These are phyloP conservation scores for Salvia sclarea DNA, from an alignment of 305 asterid genomes.

Conservation along the genomic window DNA sequence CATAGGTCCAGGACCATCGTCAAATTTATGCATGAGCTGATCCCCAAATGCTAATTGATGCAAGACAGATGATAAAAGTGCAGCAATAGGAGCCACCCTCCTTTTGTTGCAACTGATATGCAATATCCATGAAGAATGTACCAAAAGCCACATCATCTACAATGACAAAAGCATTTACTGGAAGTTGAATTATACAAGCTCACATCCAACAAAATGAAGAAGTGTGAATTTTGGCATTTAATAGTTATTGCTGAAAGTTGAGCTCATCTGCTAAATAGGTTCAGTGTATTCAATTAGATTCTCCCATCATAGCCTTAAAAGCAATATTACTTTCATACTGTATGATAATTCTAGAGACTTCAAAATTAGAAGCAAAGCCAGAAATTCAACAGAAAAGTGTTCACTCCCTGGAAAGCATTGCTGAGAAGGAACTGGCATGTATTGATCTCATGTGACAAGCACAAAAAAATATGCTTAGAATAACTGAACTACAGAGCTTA, in stretches of 20 bases:
- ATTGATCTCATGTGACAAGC: constrained; percentile 15
- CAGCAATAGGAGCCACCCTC: constrained; percentile 97
- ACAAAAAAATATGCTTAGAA: constrained; percentile 15
- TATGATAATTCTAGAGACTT: too few species aligned
- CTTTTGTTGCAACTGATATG: constrained; percentile 92
- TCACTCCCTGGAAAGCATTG: constrained; percentile 16
- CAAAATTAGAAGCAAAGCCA: constrained; percentile 2
- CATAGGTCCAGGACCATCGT: constrained; percentile 77
- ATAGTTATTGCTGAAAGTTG: too few species aligned
- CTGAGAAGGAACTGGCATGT: constrained; percentile 10
- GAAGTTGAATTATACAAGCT: constrained; percentile 14
- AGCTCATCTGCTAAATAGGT: too few species aligned
- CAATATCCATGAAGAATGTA: constrained; percentile 86
- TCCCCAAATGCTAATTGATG: constrained; percentile 76
- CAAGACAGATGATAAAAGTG: constrained; percentile 88
- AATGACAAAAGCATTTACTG: constrained; percentile 29
- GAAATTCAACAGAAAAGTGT: constrained; percentile 16
- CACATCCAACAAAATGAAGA: neutral
- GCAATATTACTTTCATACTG: too few species aligned
- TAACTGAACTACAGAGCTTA: constrained; percentile 35
- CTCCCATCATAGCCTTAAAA: too few species aligned
- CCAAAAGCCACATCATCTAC: constrained; percentile 95
- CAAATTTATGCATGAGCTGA: constrained; percentile 68
- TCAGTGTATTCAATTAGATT: too few species aligned
- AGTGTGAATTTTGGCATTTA: neutral